Evolutionary conservation across 1,284 basidiomycete genomes (phyloP), one percentile per base, ranked within the genome.

Genomic region (Thecaphora frezii): DNA sequence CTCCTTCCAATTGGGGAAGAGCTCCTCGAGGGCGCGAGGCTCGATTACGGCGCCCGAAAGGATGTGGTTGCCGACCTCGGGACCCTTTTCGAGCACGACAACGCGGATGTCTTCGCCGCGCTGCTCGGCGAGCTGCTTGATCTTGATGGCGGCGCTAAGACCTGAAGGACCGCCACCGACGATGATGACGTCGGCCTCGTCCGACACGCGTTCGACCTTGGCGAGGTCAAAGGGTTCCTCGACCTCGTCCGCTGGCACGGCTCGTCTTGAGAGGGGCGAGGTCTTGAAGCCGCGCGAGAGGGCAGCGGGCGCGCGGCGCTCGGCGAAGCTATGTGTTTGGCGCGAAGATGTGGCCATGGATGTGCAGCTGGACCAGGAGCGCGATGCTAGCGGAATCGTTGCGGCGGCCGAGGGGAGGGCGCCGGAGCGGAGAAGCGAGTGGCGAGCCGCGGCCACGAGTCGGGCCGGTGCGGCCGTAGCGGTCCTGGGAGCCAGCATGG

Each of bases 11-110:
- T 89, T 84, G 1, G 93, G 94, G 2, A 98, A 81, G 16, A 98
- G 87, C 75, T 97, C 93, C 64, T 96, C 86, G 38, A 98, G 85
- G 3, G 93, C 92, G 37, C 88, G 85, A 8, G 93, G 89, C 81
- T 98, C 93, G 56, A 98, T 87, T 47, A 97, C 93, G 1, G 93
- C 93, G 18, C 94, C 96, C 5, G 93, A 97, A 18, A 97, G 85
- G 66, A 94, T 93, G 80, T 98, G 94, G 13, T 93, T 88, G 51
- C 93, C 93, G 44, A 93, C 86, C 85, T 97, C 94, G 18, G 85
- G 83, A 14, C 92, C 93, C 81, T 98, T 98, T 82, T 98, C 96
- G 13, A 98, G 84, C 0, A 98, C 88, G 39, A 98, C 90, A 14
- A 98, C 93, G 25, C 94, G 85, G 28, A 97, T 84, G 61, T 93